Base-by-base conservation (phyloP, 1,139 yeast species). In the Waltiozyma solani region DNA sequence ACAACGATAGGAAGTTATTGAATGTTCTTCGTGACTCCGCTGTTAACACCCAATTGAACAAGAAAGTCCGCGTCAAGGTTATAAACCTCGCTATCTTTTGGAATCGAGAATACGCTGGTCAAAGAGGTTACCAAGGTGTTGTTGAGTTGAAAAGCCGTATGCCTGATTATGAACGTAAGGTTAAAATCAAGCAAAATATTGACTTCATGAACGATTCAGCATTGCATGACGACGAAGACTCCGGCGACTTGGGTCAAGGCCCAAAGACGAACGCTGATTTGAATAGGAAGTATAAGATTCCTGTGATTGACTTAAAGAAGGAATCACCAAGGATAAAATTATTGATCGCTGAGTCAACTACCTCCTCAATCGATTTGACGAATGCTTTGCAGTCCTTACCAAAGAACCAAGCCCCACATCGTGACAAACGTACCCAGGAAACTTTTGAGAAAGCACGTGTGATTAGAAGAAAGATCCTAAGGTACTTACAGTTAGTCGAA, bases 401-500 rank as follows among this genome's bases (percentile, higher is more conserved):
- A 40, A 55, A 62, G 37, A 69, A 76, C 2, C 51, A 58, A 0
- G 73, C 64, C 2, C 73, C 66, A 41, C 61, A 72, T 5, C 79
- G 95, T 1, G 64, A 76, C 37, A 86, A 83, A 39, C 75, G 81
- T 50, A 64, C 64, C 19, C 71, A 69, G 40, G 64, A 63, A 24
- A 72, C 74, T 40, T 89, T 87, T 56, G 79, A 82, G 40, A 71
- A 77, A 54, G 86, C 95, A 52, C 75, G 93, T 48, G 66, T 73
- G 17, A 71, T 83, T 40, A 74, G 98, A 57, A 71, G 95, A 44
- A 77, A 75, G 49, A 77, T 91, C 15, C 66, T 91, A 49, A 67
- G 86, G 47, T 87, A 87, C 56, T 67, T 91, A 46, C 97, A 91
- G 59, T 69, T 76, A 42, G 84, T 86, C 32, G 80, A 77, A 41